Evolutionary conservation across 2,329 filamentous ascomycete genomes (phyloP), one percentile per base, ranked within the genome.

Genomic region (Hypocreales sp.): DNA sequence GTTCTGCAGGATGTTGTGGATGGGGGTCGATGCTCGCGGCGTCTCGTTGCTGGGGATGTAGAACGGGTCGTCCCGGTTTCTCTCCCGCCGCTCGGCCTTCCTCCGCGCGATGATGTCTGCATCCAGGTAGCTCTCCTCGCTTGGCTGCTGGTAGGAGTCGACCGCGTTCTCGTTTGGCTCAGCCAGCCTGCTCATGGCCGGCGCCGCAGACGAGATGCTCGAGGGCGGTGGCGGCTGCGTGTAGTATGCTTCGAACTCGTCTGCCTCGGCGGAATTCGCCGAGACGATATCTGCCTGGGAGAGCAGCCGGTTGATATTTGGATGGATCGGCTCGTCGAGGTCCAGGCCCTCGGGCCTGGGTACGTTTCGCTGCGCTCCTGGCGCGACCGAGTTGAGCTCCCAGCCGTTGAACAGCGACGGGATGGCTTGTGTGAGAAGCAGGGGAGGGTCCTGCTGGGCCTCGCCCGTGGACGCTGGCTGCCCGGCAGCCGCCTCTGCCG

Each of bases 41-140:
- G 56, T 53, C n/a, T 54, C 55, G 15, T 60, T 61, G 22, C 55
- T 58, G 20, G 55, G 58, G 43, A 98, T 95, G 46, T 98, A 98
- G 50, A 93, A 98, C 1, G 90, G 90, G 42, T 98, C 90, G 45
- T 95, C 87, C 39, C 70, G 79, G 49, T 93, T 82, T 31, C 83
- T 71, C 46, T 92, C 84, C 31, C 67, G 57, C 8, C 86, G 69
- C 45, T 93, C 82, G 4, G 76, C 72, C 40, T 76, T 80, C 35
- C 80, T 69, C 35, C 74, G 66, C 5, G 80, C 79, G 22, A 81
- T 48, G 25, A 82, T 81, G 40, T 83, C 77, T 1, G 76, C 61
- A 34, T 87, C 79, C 2, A 79, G 52, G 38, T 78, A 79, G 24
- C 60, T 67, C 18, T 86, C 73, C 30, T 76, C 65, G 11, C 56